phyloP scores from a whole-genome alignment of 257 asterid species.

The Scutellaria barbata region DNA sequence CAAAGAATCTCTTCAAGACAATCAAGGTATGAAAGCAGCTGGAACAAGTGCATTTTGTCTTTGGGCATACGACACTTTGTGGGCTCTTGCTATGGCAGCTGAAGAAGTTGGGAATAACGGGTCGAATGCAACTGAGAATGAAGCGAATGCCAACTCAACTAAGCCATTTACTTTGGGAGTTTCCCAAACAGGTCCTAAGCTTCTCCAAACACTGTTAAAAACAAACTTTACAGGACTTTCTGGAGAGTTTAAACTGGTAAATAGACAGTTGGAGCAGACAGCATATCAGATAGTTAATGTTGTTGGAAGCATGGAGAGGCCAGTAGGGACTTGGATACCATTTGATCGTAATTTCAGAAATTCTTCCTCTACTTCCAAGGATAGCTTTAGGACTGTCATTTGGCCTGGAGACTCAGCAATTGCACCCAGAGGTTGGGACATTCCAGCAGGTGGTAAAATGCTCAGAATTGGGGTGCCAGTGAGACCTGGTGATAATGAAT shows the following conservation, averaged over 20 bases:
- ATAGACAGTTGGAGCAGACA: slow-evolving; percentile 35
- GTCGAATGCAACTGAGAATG: background rate
- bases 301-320: slow-evolving; percentile 37
- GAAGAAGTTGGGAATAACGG: slow-evolving; percentile 41
- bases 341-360: slow-evolving; percentile 12
- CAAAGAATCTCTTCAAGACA: too few relatives aligned
- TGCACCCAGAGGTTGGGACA: slow-evolving; percentile 56
- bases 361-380: slow-evolving; percentile 14
- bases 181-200: slow-evolving; percentile 44
- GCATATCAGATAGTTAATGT: slow-evolving; percentile 38
- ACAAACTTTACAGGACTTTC: slow-evolving; percentile 41
- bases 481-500: slow-evolving; percentile 46
- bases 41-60: slow-evolving; percentile 53
- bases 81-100: slow-evolving; percentile 60
- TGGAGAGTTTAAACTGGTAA: slow-evolving; percentile 41
- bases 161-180: slow-evolving; percentile 13
- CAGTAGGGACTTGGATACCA: slow-evolving; percentile 46
- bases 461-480: slow-evolving; percentile 49
- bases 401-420: slow-evolving; percentile 57
- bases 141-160: slow-evolving; percentile 19
- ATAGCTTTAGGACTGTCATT: slow-evolving; percentile 30
- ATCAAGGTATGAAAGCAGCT: too few relatives aligned
- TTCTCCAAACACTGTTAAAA: slow-evolving; percentile 35
- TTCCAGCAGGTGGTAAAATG: background rate
- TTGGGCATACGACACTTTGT: slow-evolving; percentile 62